Evolutionary conservation across 2,329 filamentous ascomycete species (phyloP), one percentile per base, ranked within the genome.

Genomic region (Phaeophleospora eucalypticola): DNA sequence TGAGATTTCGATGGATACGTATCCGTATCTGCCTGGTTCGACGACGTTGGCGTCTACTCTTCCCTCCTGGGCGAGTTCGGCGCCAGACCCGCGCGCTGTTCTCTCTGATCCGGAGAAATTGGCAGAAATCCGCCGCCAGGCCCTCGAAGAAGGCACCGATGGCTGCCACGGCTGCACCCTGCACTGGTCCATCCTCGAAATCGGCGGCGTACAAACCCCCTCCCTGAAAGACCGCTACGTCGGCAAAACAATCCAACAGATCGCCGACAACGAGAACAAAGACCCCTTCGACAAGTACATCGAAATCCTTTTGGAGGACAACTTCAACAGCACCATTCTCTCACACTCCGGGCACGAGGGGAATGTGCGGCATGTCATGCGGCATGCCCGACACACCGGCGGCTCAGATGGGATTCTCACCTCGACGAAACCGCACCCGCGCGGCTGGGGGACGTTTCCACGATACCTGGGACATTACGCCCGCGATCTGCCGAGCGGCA

Each of bases 371-470:
- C 52, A 43, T 14, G 57, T 62, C 36, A 62, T 62, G 59, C 53
- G 53, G 2, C 58, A 61, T 43, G 24, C 46, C 1, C 21, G 43
- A n/a, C 59, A 62, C 16, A 62, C 58, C 2, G 59, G 59, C 19
- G 58, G 58, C 15, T 54, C 51, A 4, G 59, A 62, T 24, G 59
- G 59, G 2, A 62, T 62, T 19, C 36, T 62, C 29, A 61, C 58
- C 2, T 53, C 49, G 1, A 61, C 57, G 4, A 62, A 62, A 35
- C 59, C 59, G 21, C 59, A 62, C 38, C 58, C 58, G 18, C 37
- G 58, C 24, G 59, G 59, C 21, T 62, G 59, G 59, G 59, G 59
- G 2, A 62, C 59, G 3, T 62, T 62, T 41, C 49, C 57, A 3
- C 29, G 59, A 27, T 62, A 62, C 34, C 24, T 62, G 9, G 59